Base-by-base conservation (phyloP, 805 yeast genomes). In the Saturnispora sekii region DNA sequence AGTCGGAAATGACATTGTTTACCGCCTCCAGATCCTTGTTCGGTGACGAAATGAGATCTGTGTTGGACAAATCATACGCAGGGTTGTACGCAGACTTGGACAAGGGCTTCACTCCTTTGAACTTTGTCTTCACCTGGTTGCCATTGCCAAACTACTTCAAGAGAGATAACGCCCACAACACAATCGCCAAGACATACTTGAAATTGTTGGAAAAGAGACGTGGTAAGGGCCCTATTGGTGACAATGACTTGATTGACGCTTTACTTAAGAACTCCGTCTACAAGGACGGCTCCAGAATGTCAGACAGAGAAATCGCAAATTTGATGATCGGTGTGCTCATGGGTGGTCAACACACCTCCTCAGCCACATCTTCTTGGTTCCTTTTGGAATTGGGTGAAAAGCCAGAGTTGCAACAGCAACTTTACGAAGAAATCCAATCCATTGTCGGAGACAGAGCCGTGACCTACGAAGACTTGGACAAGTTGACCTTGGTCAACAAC, bases 321-420 rank as follows among this genome's bases (percentile, higher is more conserved):
- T 72, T 93, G 64, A 70, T 88, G 63, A 90, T 93, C 65, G 98
- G 97, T 64, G 83, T 93, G 45, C 73, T 93, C 50, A 93, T 93
- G 98, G 98, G 98, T 58, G 98, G 98, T 51, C 98, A 93, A 70
- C 98, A 93, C 65, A 93, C 98, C 26, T 84, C 95, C 51, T 93
- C 97, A 37, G 76, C 97, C 18, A 93, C 98, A 17, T 84, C 95
- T 35, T 84, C 97, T 14, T 93, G 98, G 98, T 79, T 80, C 59
- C 69, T 93, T 60, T 73, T 93, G 52, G 97, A 93, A 61, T 73
- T 93, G 50, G 97, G 88, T 53, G 95, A 83, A 57, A 72, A 77
- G 57, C 95, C 94, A 38, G 83, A 84, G 35, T 68, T 90, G 49
- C 96, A 87, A 69, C 84, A 89, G 48, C 84, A 81, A 59, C 65